Conservation (phyloP, 805 yeast species). For the Candida easanensis region DNA sequence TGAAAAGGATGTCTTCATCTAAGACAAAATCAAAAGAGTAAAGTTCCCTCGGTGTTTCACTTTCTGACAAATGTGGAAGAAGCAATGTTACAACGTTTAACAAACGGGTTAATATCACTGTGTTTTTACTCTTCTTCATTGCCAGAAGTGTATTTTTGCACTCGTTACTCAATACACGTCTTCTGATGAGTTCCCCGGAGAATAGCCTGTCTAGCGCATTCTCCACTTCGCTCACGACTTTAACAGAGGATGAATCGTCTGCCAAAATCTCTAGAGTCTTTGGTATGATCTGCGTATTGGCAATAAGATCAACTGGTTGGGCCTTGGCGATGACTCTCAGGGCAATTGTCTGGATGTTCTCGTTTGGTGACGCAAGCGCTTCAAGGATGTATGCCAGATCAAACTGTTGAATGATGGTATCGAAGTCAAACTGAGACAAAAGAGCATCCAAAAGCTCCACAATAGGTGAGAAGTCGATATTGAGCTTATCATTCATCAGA, state of each 20-base stretch:
- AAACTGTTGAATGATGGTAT: slow-evolving; percentile 16
- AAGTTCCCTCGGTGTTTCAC: slow-evolving; percentile 17
- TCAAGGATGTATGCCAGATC: slow-evolving; percentile 17
- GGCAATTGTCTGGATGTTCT: slow-evolving; percentile 20
- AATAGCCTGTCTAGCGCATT: slow-evolving; percentile 14
- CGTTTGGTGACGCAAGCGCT: slow-evolving; percentile 20
- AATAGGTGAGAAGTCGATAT: slow-evolving; percentile 14
- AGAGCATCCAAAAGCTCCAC: slow-evolving; percentile 18
- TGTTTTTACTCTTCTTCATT: slow-evolving; percentile 11
- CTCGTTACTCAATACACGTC: slow-evolving; percentile 19
- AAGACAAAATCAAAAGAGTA: slow-evolving; percentile 11
- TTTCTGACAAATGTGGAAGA: slow-evolving; percentile 13
- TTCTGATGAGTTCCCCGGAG: slow-evolving; percentile 18
- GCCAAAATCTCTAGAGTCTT: slow-evolving; percentile 9
- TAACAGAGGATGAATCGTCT: slow-evolving; percentile 5
- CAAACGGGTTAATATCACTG: slow-evolving; percentile 12
- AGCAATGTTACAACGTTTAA: slow-evolving; percentile 14
- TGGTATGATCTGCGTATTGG: slow-evolving; percentile 24
- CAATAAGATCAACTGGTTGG: slow-evolving; percentile 22
- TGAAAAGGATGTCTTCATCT: slow-evolving; percentile 17
- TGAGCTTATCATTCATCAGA: slow-evolving; percentile 5
- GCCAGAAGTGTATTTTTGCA: slow-evolving; percentile 4
- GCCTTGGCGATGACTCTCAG: slow-evolving; percentile 22
- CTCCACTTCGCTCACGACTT: slow-evolving; percentile 22
- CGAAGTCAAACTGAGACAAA: slow-evolving; percentile 17